Percentiles rank a stretch among this genome's conserved stretches.
Conservation (phyloP, 2,329 filamentous ascomycete genomes). For the Fusarium stilboides region DNA sequence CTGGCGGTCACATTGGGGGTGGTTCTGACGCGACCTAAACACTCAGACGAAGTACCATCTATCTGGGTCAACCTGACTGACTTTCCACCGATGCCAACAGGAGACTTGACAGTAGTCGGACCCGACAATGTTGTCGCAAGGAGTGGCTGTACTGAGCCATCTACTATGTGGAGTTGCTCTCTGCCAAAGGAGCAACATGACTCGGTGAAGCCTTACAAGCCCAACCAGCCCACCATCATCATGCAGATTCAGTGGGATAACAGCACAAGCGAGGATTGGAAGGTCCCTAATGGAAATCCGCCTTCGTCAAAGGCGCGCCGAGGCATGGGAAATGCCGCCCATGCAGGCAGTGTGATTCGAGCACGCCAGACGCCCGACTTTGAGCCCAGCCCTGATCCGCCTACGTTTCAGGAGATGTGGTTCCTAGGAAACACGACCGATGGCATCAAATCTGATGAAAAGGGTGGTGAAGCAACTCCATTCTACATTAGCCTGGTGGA, state of each 20-base stretch:
- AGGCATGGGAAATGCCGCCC: slow-evolving; percentile 45
- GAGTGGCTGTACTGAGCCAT: slow-evolving; percentile 78
- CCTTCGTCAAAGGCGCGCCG: slow-evolving; percentile 51
- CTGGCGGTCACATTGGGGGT: slow-evolving; percentile 72
- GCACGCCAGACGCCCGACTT: slow-evolving; percentile 53
- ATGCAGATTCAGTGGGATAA: slow-evolving; percentile 84
- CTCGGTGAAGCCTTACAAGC: slow-evolving; percentile 72
- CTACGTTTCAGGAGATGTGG: slow-evolving; percentile 77
- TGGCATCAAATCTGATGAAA: slow-evolving; percentile 73
- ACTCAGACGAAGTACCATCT: slow-evolving; percentile 54
- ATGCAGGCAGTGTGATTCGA: slow-evolving; percentile 45
- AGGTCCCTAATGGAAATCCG: slow-evolving; percentile 59
- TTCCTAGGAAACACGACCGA: slow-evolving; percentile 93
- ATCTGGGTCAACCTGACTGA: slow-evolving; percentile 88
- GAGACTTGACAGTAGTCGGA: slow-evolving; percentile 83
- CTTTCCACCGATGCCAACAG: slow-evolving; percentile 89
- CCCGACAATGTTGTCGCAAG: slow-evolving; percentile 76
- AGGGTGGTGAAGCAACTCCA: slow-evolving; percentile 88
- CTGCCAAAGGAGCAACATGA: slow-evolving; percentile 84
- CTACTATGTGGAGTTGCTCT: slow-evolving; percentile 88
- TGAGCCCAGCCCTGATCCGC: slow-evolving; percentile 69
- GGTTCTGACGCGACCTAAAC: slow-evolving; percentile 60
- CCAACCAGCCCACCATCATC: slow-evolving; percentile 83
- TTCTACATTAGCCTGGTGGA: slow-evolving; percentile 85
- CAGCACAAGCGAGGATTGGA: slow-evolving; percentile 67